Base-by-base conservation (phyloP, 352 stramenopile genomes). In the Salisapilia sapeloensis region DNA sequence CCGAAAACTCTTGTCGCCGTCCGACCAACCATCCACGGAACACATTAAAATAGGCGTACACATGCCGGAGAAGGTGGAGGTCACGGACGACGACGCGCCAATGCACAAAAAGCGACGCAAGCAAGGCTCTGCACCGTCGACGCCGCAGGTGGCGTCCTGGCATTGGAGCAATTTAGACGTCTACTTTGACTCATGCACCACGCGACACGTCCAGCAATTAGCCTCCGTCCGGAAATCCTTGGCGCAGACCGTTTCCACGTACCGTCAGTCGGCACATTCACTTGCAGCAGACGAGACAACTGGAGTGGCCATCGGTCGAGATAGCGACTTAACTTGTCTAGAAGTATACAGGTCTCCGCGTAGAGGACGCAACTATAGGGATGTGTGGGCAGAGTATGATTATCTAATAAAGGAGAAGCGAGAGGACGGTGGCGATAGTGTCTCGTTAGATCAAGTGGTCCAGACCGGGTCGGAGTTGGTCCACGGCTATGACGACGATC, bases 311-410 rank as follows among this genome's bases (percentile, higher is more conserved):
- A 71, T 81, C 39, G 21, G 53, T 12, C 24, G 29, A 4, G 66
- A 83, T 40, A 61, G 58, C 1, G 17, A 9, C n/a, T 17, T 5
- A n/a, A 30, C 42, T 5, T 20, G 32, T 12, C 9, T 44, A 2
- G 26, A 44, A 19, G 33, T 31, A 2, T 3, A 42, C 7, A 40
- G 50, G 0, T 30, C 51, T 4, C 23, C 65, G 31, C 54, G 52
- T 16, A 54, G 75, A 15, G 76, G 76, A 5, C 67, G 72, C 21
- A 64, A 32, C 18, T 91, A 87, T 35, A 61, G 50, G 13, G 76
- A 89, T 19, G 42, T 69, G 35, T 91, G 76, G 76, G 64, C 79
- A 24, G 76, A 91, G 48, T 52, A 50, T 12, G 67, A 84, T 22
- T 82, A 67, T 49, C 29, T 84, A 13, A 31, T 34, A 8, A 14